Base-by-base conservation (phyloP, 2,329 filamentous ascomycete genomes). In the Colletotrichum graminicola region DNA sequence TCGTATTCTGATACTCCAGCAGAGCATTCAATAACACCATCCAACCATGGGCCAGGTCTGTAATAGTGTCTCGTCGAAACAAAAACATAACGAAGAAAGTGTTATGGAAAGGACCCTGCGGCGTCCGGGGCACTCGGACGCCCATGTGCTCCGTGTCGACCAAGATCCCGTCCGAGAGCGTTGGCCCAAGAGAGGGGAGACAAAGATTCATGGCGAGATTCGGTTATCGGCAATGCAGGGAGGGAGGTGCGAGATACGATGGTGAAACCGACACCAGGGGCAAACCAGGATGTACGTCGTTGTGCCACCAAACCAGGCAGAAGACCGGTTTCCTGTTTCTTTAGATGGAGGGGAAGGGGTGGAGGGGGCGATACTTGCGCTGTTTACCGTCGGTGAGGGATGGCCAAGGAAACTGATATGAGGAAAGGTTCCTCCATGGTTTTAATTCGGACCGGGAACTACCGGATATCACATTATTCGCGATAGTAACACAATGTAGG, bases 81-180 rank as follows among this genome's bases (percentile, higher is more conserved):
- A 43, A n/a, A n/a, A 29, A 52, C 47, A 54, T 14, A 11, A n/a
- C 5, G 21, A 29, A 39, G 32, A 14, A 32, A 2, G 34, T 43
- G 21, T 32, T 32, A 41, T 52, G 1, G 34, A n/a, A 10, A 36
- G 47, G 23, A 16, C 23, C 10, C 7, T n/a, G 23, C 23, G 45
- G 34, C 57, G 18, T 16, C 21, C 32, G 32, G 41, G 41, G n/a
- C 41, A 45, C 65, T 52, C 45, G 54, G 65, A 47, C 59, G 47
- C 36, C 64, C 36, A 41, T 32, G 67, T 51, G 56, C 61, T 43
- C 67, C 67, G 55, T 57, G 63, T 45, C 49, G 39, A 55, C 39
- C 21, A 16, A 11, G 12, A 26, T n/a, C 32, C 32, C 45, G 47
- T 16, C 26, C 16, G 5, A n/a, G 62, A 32, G 45, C 55, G 16